Evolutionary conservation across 1,284 basidiomycete genomes (phyloP).

Genomic region (Porogramme epimiltina): DNA sequence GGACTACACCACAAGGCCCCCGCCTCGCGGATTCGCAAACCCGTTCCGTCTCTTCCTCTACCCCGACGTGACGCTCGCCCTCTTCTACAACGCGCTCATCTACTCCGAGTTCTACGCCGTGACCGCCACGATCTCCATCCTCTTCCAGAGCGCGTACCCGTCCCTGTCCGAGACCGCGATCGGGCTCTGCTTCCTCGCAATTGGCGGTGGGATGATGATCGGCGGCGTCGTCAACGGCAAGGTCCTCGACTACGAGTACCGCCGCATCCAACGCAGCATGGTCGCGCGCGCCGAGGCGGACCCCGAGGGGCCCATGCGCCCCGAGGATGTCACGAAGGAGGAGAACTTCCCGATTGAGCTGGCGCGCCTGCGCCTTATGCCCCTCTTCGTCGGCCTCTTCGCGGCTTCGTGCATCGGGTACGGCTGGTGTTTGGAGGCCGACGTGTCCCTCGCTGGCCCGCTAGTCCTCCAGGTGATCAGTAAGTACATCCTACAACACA

Average conservation of each 20-base stretch:
- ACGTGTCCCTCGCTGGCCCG: slow-evolving; percentile 54
- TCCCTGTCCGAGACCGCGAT: slow-evolving; percentile 62
- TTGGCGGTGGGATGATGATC: slow-evolving; percentile 60
- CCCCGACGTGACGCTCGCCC: slow-evolving; percentile 61
- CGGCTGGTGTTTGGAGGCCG: slow-evolving; percentile 62
- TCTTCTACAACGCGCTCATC: slow-evolving; percentile 59
- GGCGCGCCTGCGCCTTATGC: slow-evolving; percentile 50
- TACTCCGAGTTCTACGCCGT: slow-evolving; percentile 70
- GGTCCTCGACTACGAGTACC: slow-evolving; percentile 60
- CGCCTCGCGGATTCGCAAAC: slow-evolving; percentile 46
- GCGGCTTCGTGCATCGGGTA: slow-evolving; percentile 53
- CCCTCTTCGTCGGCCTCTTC: slow-evolving; percentile 43
- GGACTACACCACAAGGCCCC: slow-evolving; percentile 29
- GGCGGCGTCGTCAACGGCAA: slow-evolving; percentile 52
- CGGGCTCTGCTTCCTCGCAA: slow-evolving; percentile 71
- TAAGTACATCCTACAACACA: no score
- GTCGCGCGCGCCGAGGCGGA: slow-evolving; percentile 22
- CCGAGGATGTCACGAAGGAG: slow-evolving; percentile 33
- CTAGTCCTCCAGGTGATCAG: slow-evolving; percentile 59
- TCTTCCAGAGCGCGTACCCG: slow-evolving; percentile 61
- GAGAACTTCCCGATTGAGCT: slow-evolving; percentile 58
- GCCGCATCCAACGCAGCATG: slow-evolving; percentile 37
- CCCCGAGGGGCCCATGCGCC: slow-evolving; percentile 24
- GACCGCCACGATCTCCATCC: slow-evolving; percentile 62
- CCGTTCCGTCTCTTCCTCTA: slow-evolving; percentile 61